phyloP scores from a whole-genome alignment of 306 rosid genomes.

The Vicia faba region DNA sequence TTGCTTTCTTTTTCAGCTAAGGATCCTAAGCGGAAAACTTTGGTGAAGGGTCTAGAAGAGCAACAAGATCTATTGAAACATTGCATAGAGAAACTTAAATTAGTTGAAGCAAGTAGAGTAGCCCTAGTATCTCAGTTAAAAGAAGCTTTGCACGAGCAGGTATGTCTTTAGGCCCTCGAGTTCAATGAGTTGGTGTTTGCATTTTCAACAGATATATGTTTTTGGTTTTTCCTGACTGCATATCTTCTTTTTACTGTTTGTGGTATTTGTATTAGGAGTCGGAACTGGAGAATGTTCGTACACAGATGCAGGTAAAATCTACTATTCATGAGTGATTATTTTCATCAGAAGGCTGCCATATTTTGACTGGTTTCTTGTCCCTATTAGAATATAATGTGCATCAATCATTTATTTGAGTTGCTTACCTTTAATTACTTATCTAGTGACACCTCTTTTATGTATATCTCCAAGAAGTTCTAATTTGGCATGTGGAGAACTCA shows the following conservation, averaged over 20 bases:
- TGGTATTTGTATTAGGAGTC: slow-evolving; percentile 65
- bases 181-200: slow-evolving; percentile 5
- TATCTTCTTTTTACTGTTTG: slow-evolving; percentile 18
- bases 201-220: neutral
- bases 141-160: slow-evolving; percentile 89
- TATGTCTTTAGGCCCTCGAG: slow-evolving; percentile 22
- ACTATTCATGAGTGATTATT: slow-evolving; percentile 23
- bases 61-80: slow-evolving; percentile 73
- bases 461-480: slow-evolving; percentile 24
- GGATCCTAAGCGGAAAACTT: slow-evolving; percentile 74
- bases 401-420: slow-evolving; percentile 18
- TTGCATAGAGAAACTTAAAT: slow-evolving; percentile 73
- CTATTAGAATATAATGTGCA: slow-evolving; percentile 16
- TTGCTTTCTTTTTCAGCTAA: slow-evolving; percentile 62
- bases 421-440: slow-evolving; percentile 16
- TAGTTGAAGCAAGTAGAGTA: slow-evolving; percentile 71
- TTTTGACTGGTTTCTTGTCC: slow-evolving; percentile 15
- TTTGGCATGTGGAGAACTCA: slow-evolving; percentile 12
- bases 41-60: slow-evolving; percentile 76
- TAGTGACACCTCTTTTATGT: slow-evolving; percentile 6
- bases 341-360: neutral
- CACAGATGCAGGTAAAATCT: slow-evolving; percentile 83
- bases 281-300: slow-evolving; percentile 77
- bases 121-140: slow-evolving; percentile 79
- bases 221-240: slow-evolving; percentile 31